Base-by-base conservation (phyloP, 371 early-diverging fungal species). In the Mucor piriformis region DNA sequence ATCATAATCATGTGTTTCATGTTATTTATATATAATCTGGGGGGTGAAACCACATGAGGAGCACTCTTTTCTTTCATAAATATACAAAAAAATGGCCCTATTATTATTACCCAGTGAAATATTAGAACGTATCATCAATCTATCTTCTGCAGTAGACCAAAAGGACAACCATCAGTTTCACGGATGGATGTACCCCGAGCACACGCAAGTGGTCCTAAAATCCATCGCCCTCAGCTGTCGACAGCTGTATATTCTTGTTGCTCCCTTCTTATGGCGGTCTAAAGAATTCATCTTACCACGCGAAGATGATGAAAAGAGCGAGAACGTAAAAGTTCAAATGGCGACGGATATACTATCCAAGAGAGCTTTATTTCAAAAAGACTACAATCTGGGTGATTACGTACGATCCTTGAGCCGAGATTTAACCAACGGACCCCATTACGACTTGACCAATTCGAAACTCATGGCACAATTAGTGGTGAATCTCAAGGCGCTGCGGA, bases 241-340 rank as follows among this genome's bases (percentile, higher is more conserved):
- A 15, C 46, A 61, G 3, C 47, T 77, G 10, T 80, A 77, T 55
- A 35, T 66, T 1, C 35, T 77, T 1, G 71, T 73, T 24, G 63
- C 69, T n/a, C 81, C 81, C 0, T 73, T 64, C 40, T 61, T 80
- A 21, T 80, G 81, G 81, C 69, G 72, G 57, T 70, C 77, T 35
- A 76, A 80, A 49, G 81, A 77, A 46, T 76, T 79, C 48, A 73
- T 80, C n/a, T 33, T 80, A 13, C 77, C 77, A 18, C 54, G 67
- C 20, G 72, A 69, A 44, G 62, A 73, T 15, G 76, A 76, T 43
- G 53, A 74, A 33, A 66, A 51, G 33, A 56, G 44, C n/a, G 52
- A 55, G 11, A 43, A 54, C 15, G 38, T 57, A 25, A 38, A 23
- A 11, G 63, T 70, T 3, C 70, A 65, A 12, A 65, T 68, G 50